These are phyloP conservation scores for Scolecobasidium constrictum DNA, from an alignment of 2,329 filamentous ascomycete genomes.

Conservation along the genomic window DNA sequence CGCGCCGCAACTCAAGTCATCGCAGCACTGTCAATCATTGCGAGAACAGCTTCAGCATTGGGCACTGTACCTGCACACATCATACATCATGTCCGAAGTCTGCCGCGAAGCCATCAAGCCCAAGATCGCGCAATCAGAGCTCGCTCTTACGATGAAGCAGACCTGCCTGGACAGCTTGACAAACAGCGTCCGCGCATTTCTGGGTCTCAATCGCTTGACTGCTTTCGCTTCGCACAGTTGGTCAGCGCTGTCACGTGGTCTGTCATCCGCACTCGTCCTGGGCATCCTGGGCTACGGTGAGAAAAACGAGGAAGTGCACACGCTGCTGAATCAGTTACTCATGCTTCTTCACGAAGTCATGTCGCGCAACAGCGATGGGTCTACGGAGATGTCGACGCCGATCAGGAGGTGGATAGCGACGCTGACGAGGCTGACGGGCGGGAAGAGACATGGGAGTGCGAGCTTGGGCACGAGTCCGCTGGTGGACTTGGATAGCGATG, in stretches of 20 bases:
- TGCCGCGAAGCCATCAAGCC: slow-evolving; percentile 49
- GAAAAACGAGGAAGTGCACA: slow-evolving; percentile 33
- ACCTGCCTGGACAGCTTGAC: slow-evolving; percentile 46
- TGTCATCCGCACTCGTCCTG: slow-evolving; percentile 32
- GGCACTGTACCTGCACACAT: slow-evolving; percentile 49
- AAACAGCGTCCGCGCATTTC: slow-evolving; percentile 48
- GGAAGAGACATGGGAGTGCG: not conserved
- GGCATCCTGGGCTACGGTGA: slow-evolving; percentile 33
- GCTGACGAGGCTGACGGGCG: slow-evolving; percentile 26
- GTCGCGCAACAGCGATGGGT: slow-evolving; percentile 26
- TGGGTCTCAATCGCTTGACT: slow-evolving; percentile 45
- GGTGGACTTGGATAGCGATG: slow-evolving; percentile 27
- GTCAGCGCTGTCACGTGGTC: slow-evolving; percentile 32
- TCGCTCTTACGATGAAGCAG: slow-evolving; percentile 37
- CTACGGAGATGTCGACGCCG: slow-evolving; percentile 35
- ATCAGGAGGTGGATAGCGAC: slow-evolving; percentile 36
- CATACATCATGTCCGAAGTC: slow-evolving; percentile 51
- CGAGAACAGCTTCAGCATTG: slow-evolving; percentile 49
- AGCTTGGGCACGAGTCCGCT: slow-evolving; percentile 21
- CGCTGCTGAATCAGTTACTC: slow-evolving; percentile 34
- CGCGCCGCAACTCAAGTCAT: slow-evolving; percentile 46
- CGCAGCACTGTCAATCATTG: slow-evolving; percentile 34
- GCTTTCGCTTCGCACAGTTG: slow-evolving; percentile 32
- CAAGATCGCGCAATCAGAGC: slow-evolving; percentile 30
- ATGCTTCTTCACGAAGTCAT: slow-evolving; percentile 35